A percentile compares a stretch with the other conserved stretches of the same genome.
Conservation (phyloP, 1,284 basidiomycete species). For the Rhodotorula sp. region DNA sequence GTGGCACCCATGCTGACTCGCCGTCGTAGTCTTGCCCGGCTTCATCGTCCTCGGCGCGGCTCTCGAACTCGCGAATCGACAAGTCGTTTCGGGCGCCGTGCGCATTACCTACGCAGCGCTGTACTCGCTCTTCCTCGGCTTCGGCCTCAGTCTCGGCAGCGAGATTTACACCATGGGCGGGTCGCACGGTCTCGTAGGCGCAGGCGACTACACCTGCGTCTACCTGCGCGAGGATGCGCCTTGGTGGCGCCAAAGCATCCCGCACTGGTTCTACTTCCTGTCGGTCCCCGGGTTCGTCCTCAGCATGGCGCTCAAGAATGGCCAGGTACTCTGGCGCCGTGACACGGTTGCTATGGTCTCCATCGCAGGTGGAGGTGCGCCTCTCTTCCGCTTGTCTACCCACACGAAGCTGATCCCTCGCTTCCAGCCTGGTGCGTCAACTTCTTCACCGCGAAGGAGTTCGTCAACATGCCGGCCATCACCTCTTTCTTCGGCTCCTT, state of each 20-base stretch:
- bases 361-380: conserved; percentile 61
- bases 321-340: conserved; percentile 68
- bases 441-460: conserved; percentile 68
- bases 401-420: no score
- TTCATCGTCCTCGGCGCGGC: conserved; percentile 77
- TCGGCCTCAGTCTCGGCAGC: conserved; percentile 78
- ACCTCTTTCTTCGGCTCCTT: conserved; percentile 63
- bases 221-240: conserved; percentile 53
- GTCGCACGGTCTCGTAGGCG: conserved; percentile 13
- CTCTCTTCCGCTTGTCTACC: neutral
- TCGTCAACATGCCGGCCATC: conserved; percentile 61
- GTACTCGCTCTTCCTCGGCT: conserved; percentile 64
- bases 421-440: conserved; percentile 56
- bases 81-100: conserved; percentile 72
- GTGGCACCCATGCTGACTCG: neutral
- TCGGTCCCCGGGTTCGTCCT: conserved; percentile 76
- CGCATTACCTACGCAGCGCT: conserved; percentile 63
- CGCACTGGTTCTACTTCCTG: conserved; percentile 62
- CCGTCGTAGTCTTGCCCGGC: conserved; percentile 61
- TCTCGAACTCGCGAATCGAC: conserved; percentile 64
- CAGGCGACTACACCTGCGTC: conserved; percentile 34
- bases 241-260: conserved; percentile 54
- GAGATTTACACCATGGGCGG: conserved; percentile 56
- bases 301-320: conserved; percentile 70
- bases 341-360: conserved; percentile 69